Evolutionary conservation across 2,329 filamentous ascomycete genomes (phyloP), one percentile per base, ranked within the genome.

Genomic region (Clonostachys sp.): DNA sequence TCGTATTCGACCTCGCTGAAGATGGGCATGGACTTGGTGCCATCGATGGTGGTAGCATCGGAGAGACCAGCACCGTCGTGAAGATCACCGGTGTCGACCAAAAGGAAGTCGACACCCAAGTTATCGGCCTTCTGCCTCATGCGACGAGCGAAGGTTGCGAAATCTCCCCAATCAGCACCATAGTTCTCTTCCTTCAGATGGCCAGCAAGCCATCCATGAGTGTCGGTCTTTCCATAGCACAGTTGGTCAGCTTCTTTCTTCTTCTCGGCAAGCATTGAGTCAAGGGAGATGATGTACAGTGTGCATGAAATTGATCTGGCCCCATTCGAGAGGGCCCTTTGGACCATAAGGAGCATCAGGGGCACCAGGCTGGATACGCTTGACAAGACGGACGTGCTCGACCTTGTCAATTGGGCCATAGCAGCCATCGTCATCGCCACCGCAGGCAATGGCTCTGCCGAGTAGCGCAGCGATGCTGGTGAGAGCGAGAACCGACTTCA

Each of bases 81-180:
- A n/a, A 86, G 64, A 58, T 86, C 83, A 17, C 80, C 81, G 41
- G 80, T 83, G 55, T 86, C 81, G 44, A 84, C 62, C 12, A 84
- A 60, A 44, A 85, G 65, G 48, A 84, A 56, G 53, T 86, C 82
- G 6, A 84, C 81, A 10, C 75, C 74, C 52, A 82, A 66, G 12
- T 73, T 67, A 17, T 67, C 65, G 5, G 82, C 81, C 54, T 76
- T 80, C 47, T 75, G 64, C 61, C 78, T 80, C 78, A 85, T 83
- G 51, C 74, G 74, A 44, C 71, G 73, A 12, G 75, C 71, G 56
- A 85, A 84, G 47, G 76, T 76, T 40, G 80, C 78, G 60, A 78
- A 84, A 59, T 86, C 82, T 20, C 82, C 82, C 79, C 81, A 85
- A 57, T 86, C 82, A 3, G 80, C 81, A 39, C 81, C 80, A 51